These are phyloP conservation scores for Mycena galericulata DNA, from an alignment of 768 basidiomycete genomes.

Conservation along the genomic window DNA sequence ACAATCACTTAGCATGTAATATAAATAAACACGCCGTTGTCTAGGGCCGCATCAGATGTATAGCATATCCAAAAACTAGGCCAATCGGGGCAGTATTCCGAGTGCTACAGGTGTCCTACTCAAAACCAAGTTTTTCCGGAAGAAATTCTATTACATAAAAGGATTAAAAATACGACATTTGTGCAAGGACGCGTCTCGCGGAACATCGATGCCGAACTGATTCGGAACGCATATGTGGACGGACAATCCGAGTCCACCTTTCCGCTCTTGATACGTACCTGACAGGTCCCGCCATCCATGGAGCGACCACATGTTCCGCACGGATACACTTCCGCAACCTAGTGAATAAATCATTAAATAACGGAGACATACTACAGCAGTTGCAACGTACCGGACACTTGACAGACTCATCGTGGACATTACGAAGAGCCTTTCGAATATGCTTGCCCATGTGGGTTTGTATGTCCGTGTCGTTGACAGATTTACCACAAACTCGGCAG, in stretches of 20 bases:
- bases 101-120: too few relatives aligned
- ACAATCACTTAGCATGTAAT: too few relatives aligned
- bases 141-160: too few relatives aligned
- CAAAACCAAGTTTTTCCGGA: too few relatives aligned
- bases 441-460: not conserved
- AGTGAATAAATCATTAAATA: not conserved
- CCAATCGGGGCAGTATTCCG: too few relatives aligned
- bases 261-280: slow-evolving; percentile 5
- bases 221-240: not conserved
- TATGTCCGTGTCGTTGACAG: not conserved
- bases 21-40: too few relatives aligned
- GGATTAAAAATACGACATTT: too few relatives aligned
- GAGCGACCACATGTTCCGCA: slow-evolving; percentile 16
- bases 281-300: not conserved
- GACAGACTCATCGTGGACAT: not conserved
- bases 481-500: slow-evolving; percentile 4
- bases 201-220: not conserved
- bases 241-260: slow-evolving; percentile 8
- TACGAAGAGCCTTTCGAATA: slow-evolving; percentile 6
- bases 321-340: slow-evolving; percentile 2
- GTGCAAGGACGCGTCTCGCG: slow-evolving; percentile 7
- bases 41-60: too few relatives aligned
- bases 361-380: not conserved
- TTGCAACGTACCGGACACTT: not conserved
- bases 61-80: too few relatives aligned